Base-by-base conservation (phyloP, 2,329 filamentous ascomycete species). In the Colletotrichum sp. region DNA sequence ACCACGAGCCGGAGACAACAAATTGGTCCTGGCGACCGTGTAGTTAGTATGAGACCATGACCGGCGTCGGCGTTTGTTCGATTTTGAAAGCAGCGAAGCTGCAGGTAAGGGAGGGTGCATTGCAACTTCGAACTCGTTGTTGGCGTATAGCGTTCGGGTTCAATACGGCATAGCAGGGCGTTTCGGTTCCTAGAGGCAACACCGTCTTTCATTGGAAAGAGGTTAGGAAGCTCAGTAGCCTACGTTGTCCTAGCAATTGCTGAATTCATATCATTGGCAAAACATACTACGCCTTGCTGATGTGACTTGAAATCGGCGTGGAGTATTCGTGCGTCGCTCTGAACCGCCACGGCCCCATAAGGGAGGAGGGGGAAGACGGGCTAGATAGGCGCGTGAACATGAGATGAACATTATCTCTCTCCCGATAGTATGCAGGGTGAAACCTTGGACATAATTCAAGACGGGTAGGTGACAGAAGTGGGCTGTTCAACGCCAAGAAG, bases 101-200 rank as follows among this genome's bases (percentile, higher is more conserved):
- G 72, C 39, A 64, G 28, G 14, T 14, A 36, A 55, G 13, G 55
- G 9, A 52, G 59, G 26, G 28, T 30, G 36, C 60, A 67, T 74
- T 21, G 36, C 65, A 57, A 55, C 43, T 66, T 16, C 36, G 32
- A 52, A 13, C 21, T 66, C 52, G 12, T 34, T 34, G 24, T 39
- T 43, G 26, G 61, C 63, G 70, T 28, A 43, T 30, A 64, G 64
- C 69, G 32, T 60, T 70, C 55, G 32, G 21, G 24, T 63, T 13
- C 48, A 68, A 9, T 26, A 76, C 67, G 24, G 71, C 74, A 76
- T 76, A 67, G 66, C 71, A 76, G 39, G 74, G 74, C 72, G 74
- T 76, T 75, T 68, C 18, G 74, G 60, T 75, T 67, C 24, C 55
- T 21, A 21, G 36, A 59, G 34, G 28, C 30, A 26, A 43, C 52